Evolutionary conservation across 2,329 filamentous ascomycete genomes (phyloP), one percentile per base, ranked within the genome.

Genomic region (Neonectria neomacrospora): DNA sequence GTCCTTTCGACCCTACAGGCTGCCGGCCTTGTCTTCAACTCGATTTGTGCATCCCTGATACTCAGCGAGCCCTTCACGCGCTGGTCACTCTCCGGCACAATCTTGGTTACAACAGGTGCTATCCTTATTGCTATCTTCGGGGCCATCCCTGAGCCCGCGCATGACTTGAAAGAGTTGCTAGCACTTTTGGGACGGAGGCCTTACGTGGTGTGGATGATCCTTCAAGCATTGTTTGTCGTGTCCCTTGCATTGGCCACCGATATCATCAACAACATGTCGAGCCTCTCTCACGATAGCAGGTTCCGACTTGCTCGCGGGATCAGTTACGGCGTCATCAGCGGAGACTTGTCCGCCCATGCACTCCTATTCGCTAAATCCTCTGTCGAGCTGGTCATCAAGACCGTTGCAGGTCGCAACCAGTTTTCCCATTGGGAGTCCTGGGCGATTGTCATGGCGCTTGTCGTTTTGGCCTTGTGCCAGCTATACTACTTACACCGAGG

Each of bases 11-110:
- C 96, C 1, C 83, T 99, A 39, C 96, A 99, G 81, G 95, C 95
- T 18, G 97, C 95, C 3, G 96, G 96, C 47, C 86, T 99, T 58
- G 96, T 99, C 66, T 99, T 99, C 85, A 99, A 99, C 83, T 97
- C 95, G 61, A 93, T 98, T 78, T 97, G 96, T 84, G 96, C 96
- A 65, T 96, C 94, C 47, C 82, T 98, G 61, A 93, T 98, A 73
- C 86, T 99, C 51, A 90, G 91, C 74, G 95, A 99, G 79, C 93
- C 94, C 5, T 99, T 98, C 80, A 98, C 96, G 55, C 88, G 87
- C 77, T 96, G 94, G 86, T 97, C 95, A n/a, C 85, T 97, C 39
- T 87, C 92, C 73, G 96, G 96, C 39, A 99, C 96, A 1, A 73
- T 96, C 55, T 87, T 99, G 53, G 96, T 98, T 44, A 95, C 93